Evolutionary conservation across 1,139 yeast genomes (phyloP), one percentile per base, ranked within the genome.

Genomic region (Pichia sp.): DNA sequence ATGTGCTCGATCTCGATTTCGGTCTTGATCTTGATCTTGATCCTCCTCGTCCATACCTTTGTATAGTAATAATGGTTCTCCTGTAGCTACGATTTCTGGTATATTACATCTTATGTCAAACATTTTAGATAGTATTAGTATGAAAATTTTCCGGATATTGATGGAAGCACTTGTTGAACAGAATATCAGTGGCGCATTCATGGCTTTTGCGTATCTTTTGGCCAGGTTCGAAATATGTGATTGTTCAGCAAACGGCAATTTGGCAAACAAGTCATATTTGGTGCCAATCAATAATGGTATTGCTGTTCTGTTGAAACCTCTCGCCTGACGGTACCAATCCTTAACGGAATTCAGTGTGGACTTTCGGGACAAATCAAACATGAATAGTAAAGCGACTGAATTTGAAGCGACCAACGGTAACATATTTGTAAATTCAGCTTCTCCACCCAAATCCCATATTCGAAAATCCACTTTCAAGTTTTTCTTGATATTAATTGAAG

Each of bases 391-490:
- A 2, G 97, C 97, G 9, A 90, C 95, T 1, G 98, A 95, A 52
- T 92, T 97, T 52, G 85, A 83, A 11, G 95, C 85, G 8, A 94
- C 97, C 49, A 92, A 68, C 28, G 97, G 97, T 43, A 94, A 69
- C 99, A 92, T 92, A 62, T 92, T 92, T 49, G 90, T 88, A 64
- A 90, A 92, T 63, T 94, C 98, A 48, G 88, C 77, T 57, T 90
- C 96, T 0, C 99, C 99, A 31, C 99, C 99, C 27, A 92, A 69
- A 64, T 92, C 99, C 95, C 97, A 92, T 37, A 92, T 83, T 32
- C 95, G 82, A 60, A 92, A 92, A 33, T 95, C 83, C 49, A 92
- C 87, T 56, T 87, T 88, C 9, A 97, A 90, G 50, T 87, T 84
- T 7, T 16, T 11, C 48, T 92, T 79, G 52, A 92, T 81, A 52